Evolutionary conservation across 1,284 basidiomycete genomes (phyloP), one percentile per base, ranked within the genome.

Genomic region (Ganoderma boninense): DNA sequence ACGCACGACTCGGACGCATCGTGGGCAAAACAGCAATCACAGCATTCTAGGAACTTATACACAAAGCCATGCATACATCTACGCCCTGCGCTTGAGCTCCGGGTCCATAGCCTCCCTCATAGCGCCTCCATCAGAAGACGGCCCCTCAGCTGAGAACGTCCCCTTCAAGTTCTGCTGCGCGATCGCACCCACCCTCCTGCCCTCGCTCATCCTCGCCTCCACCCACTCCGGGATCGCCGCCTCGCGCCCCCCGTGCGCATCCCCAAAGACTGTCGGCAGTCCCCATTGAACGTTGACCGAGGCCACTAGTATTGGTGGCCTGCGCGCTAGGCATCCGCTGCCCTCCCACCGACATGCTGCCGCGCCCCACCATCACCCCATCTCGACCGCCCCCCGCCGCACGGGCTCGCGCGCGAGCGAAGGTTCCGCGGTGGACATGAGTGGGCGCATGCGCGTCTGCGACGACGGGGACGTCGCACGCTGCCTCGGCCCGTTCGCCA

Each of bases 171-270:
- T 52, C 49, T 14, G 49, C 49, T 13, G 2, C 4, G 49, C 49
- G 49, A 26, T 26, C 49, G 8, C n/a, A 11, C 49, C 49, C 11
- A 52, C 49, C 49, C 49, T 26, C 23, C 49, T 52, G 3, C 49
- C 49, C 49, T 52, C 23, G n/a, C 49, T 56, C 60, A 61, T 61
- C 35, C 38, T 61, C 23, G 38, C 35, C 40, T 43, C 63, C 57
- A 42, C 59, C 40, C 68, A 69, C n/a, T 38, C 60, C 26, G 43
- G 23, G 10, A 72, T 44, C 11, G 61, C 68, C 18, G 66, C 71
- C 68, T 72, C 71, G 64, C 44, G 38, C 52, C 69, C 46, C 38
- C 62, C 7, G 29, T 16, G 18, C 44, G 18, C 35, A 54, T 62
- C 7, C 65, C 65, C 5, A 64, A 52, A 38, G n/a, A 18, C 2